Evolutionary conservation across 805 yeast genomes (phyloP), one percentile per base, ranked within the genome.

Genomic region (Sugiyamaella boreocaroliniensis): DNA sequence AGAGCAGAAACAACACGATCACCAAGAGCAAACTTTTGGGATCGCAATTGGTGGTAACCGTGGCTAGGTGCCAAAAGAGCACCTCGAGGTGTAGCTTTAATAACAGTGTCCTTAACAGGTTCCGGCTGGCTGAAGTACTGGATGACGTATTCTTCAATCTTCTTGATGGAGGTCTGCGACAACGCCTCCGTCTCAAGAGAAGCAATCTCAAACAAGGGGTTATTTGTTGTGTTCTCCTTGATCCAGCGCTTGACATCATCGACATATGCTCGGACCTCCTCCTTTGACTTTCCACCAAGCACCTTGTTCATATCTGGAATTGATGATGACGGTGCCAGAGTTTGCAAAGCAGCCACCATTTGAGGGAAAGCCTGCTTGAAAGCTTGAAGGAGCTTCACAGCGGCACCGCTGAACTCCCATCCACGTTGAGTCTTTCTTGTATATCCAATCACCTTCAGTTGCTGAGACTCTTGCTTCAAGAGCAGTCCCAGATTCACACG

Each of bases 1-100:
- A 85, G 85, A 19, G 89, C 86, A 59, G 87, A 89, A 20, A 86
- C 78, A 29, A 93, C 88, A 55, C 99, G 79, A 64, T 93, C 97
- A 61, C 99, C 99, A 19, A 93, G 74, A 29, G 78, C 76, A 65
- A 93, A 93, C 45, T 75, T 71, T 71, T 93, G 99, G 42, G 77
- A 76, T 52, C 85, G 79, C 59, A 93, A 75, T 58, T 82, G 74
- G 62, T 85, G 83, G 64, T 79, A 79, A 0, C 96, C 87, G 41
- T 77, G 80, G 29, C 78, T 69, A 7, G 97, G 92, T 60, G 85
- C 81, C 55, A 93, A 72, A 29, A 93, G 76, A 0, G 97, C 96
- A 42, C 79, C 81, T 52, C 84, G 78, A 48, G 97, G 97, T 58
- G 90, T 93, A 50, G 89, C 87, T 58, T 81, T 83, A 58, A 89